These are phyloP conservation scores for Leucocoprinus birnbaumii DNA, from an alignment of 768 basidiomycete genomes.

Conservation along the genomic window DNA sequence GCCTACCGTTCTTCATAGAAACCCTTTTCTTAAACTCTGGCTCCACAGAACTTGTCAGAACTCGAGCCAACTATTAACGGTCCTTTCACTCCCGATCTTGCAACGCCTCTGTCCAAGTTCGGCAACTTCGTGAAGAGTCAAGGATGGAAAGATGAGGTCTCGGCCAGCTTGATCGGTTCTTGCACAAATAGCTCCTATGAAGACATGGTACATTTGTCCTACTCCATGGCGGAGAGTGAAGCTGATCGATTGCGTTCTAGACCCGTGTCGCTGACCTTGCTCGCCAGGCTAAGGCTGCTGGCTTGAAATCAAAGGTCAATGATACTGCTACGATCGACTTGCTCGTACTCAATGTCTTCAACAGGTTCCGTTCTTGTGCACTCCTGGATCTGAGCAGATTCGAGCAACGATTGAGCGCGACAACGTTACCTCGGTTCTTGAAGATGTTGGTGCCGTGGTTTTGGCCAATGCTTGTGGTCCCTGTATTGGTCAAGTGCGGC, in stretches of 20 bases:
- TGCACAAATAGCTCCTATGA: conserved; percentile 99
- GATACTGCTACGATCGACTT: conserved; percentile 5
- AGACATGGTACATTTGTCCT: conserved; percentile 64
- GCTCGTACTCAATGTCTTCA: not conserved
- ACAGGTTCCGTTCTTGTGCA: conserved; percentile 82
- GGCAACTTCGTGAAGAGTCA: conserved; percentile 74
- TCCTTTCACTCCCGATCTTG: conserved; percentile 95
- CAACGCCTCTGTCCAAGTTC: conserved; percentile 92
- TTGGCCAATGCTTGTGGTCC: conserved; percentile 98
- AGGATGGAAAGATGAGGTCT: conserved; percentile 92
- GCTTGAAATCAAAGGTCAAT: conserved; percentile 68
- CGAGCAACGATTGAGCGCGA: conserved; percentile 97
- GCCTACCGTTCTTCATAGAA: not conserved
- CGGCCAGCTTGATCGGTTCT: conserved; percentile 93
- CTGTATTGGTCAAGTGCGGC: conserved; percentile 87
- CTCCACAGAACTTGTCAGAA: conserved; percentile 75
- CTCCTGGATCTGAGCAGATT: conserved; percentile 93
- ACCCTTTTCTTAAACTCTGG: conserved; percentile 6
- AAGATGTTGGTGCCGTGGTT: conserved; percentile 91
- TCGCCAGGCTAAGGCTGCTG: conserved; percentile 81
- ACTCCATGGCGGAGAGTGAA: not conserved
- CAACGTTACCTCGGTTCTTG: conserved; percentile 72
- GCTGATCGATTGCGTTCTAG: conserved; percentile 34
- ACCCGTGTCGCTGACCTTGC: conserved; percentile 92
- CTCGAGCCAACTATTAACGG: conserved; percentile 94